phyloP scores from a whole-genome alignment of 2,329 filamentous ascomycete species.

The Ceratocystis ficicola region DNA sequence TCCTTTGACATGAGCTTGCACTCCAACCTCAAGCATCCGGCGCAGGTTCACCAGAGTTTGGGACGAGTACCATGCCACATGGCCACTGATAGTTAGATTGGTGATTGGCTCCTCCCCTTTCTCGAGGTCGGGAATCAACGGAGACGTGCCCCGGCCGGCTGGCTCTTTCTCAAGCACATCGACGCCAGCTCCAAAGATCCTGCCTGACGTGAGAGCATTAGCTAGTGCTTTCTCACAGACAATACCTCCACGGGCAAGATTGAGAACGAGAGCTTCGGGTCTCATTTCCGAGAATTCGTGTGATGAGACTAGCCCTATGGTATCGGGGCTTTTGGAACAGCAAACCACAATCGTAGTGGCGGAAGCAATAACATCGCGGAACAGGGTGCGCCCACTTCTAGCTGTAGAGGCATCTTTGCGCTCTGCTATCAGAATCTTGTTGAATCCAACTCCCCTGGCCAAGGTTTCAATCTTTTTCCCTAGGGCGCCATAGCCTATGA shows the following conservation, averaged over 20 bases:
- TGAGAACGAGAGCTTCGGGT: constrained; percentile 26
- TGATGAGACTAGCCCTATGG: constrained; percentile 23
- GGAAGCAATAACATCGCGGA: constrained; percentile 24
- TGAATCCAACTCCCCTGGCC: constrained; percentile 24
- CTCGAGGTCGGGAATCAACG: constrained; percentile 15
- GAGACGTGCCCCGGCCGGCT: constrained; percentile 21
- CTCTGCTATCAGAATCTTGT: constrained; percentile 24
- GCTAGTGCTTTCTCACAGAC: constrained; percentile 31
- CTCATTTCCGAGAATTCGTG: constrained; percentile 24
- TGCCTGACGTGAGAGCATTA: constrained; percentile 27
- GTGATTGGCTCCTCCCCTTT: constrained; percentile 14
- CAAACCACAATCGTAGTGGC: constrained; percentile 26
- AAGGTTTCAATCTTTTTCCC: constrained; percentile 26
- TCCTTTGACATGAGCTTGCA: constrained; percentile 10
- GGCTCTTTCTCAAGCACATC: constrained; percentile 29
- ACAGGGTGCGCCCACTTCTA: constrained; percentile 21
- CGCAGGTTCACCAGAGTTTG: constrained; percentile 14
- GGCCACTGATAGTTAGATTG: constrained; percentile 15
- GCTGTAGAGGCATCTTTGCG: constrained; percentile 23
- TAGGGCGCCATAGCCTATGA: constrained; percentile 27
- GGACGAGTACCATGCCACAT: constrained; percentile 18
- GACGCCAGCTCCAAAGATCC: constrained; percentile 30
- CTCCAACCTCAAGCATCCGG: constrained; percentile 12
- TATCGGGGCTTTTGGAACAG: constrained; percentile 25
- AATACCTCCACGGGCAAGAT: constrained; percentile 29